These are phyloP conservation scores for Lycium barbarum DNA, from an alignment of 257 asterid genomes.

Conservation along the genomic window DNA sequence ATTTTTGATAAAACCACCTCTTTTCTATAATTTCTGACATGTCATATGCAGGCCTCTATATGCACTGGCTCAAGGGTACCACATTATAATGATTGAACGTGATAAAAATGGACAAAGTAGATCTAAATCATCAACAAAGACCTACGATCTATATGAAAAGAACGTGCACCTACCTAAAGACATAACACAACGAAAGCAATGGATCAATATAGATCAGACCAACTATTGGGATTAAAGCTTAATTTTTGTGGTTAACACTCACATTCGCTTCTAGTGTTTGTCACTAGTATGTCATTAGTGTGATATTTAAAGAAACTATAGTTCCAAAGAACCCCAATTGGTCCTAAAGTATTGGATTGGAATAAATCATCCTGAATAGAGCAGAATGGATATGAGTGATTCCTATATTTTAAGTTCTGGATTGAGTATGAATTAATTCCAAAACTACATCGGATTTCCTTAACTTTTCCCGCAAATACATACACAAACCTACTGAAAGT, in stretches of 20 bases:
- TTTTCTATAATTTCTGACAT: not conserved
- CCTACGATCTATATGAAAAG: not conserved
- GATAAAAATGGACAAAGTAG: not conserved
- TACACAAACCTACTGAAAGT: not conserved
- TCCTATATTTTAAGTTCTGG: not conserved
- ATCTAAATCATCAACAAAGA: not conserved
- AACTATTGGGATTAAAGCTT: no score
- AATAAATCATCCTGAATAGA: not conserved
- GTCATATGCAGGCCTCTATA: not conserved
- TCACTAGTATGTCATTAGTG: no score
- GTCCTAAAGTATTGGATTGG: not conserved
- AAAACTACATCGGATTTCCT: not conserved
- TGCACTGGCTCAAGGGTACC: not conserved
- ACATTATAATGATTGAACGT: not conserved
- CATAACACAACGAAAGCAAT: not conserved
- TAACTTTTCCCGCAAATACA: not conserved
- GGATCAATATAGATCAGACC: no score
- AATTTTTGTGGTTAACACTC: no score
- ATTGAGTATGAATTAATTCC: not conserved
- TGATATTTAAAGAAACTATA: not conserved
- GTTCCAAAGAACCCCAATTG: not conserved
- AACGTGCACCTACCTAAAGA: not conserved
- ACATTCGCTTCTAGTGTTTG: no score
- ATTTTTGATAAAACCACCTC: not conserved
- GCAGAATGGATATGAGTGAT: not conserved